phyloP scores from a whole-genome alignment of 495 filamentous ascomycete genomes.

The Bathelium albidoporum region DNA sequence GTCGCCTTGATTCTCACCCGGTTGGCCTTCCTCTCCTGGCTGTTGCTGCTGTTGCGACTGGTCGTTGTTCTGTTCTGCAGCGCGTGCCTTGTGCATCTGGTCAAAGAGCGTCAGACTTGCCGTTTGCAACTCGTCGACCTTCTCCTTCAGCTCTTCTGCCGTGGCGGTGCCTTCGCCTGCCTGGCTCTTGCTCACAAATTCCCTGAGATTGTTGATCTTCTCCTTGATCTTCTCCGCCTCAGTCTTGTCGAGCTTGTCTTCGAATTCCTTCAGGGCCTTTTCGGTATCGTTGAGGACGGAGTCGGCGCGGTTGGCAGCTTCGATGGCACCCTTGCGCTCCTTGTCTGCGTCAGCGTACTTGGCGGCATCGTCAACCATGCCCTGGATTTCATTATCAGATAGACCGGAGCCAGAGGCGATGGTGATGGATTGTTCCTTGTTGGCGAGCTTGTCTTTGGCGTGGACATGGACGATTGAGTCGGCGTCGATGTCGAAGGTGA shows the following conservation, averaged over 20 bases:
- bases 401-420: conserved; percentile 96
- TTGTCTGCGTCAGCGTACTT: conserved; percentile 91
- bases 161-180: conserved; percentile 77
- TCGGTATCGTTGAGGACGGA: conserved; percentile 95
- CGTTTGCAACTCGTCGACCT: conserved; percentile 94
- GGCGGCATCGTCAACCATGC: conserved; percentile 96
- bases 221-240: conserved; percentile 86
- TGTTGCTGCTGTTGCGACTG: conserved; percentile 28
- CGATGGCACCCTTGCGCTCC: conserved; percentile 90
- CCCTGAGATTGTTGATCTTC: conserved; percentile 83
- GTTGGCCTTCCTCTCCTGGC: conserved; percentile 29
- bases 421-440: conserved; percentile 99
- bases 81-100: conserved; percentile 97
- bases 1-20: conserved; percentile 42
- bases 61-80: conserved; percentile 22
- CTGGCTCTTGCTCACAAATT: conserved; percentile 91
- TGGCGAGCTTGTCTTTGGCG: conserved; percentile 98
- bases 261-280: conserved; percentile 93
- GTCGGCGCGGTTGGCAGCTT: conserved; percentile 94
- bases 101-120: conserved; percentile 95
- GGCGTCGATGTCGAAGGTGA: conserved; percentile 98
- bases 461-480: conserved; percentile 98
- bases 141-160: conserved; percentile 87
- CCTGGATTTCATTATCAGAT: conserved; percentile 84
- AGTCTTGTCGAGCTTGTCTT: conserved; percentile 91